Conservation (phyloP, 78 protist species). For the Speleostelium caveatum region DNA sequence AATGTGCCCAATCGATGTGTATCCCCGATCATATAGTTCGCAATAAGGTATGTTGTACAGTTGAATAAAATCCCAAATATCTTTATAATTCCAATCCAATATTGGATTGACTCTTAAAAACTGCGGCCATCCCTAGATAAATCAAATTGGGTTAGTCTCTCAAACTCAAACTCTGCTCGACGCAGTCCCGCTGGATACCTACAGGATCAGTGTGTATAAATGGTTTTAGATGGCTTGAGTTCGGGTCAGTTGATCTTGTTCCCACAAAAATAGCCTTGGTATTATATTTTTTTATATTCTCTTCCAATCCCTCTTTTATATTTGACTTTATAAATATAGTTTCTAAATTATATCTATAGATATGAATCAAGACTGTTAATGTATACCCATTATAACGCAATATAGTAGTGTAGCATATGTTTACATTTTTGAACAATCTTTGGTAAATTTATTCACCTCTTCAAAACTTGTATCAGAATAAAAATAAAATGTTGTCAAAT, state of each 20-base stretch:
- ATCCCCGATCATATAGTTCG: constrained; percentile 82
- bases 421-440: constrained; percentile 18
- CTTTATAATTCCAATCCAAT: constrained; percentile 70
- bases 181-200: constrained; percentile 3
- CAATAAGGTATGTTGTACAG: constrained; percentile 75
- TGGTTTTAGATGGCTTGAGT: constrained; percentile 40
- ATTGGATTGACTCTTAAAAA: constrained; percentile 70
- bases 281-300: not conserved
- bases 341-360: constrained; percentile 34
- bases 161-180: not conserved
- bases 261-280: constrained; percentile 74
- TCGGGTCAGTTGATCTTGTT: constrained; percentile 67
- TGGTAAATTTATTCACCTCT: constrained; percentile 45
- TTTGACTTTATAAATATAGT: not conserved
- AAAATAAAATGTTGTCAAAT: constrained; percentile 26
- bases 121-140: constrained; percentile 69
- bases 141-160: not conserved
- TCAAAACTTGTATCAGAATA: constrained; percentile 17
- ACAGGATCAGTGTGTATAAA: constrained; percentile 70
- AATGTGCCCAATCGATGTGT: constrained; percentile 82
- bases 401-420: not conserved
- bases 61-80: constrained; percentile 81
- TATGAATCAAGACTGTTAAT: not conserved
- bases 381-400: not conserved
- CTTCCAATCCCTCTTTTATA: constrained; percentile 60